phyloP scores from a whole-genome alignment of 306 rosid genomes.

The Fragaria iinumae region DNA sequence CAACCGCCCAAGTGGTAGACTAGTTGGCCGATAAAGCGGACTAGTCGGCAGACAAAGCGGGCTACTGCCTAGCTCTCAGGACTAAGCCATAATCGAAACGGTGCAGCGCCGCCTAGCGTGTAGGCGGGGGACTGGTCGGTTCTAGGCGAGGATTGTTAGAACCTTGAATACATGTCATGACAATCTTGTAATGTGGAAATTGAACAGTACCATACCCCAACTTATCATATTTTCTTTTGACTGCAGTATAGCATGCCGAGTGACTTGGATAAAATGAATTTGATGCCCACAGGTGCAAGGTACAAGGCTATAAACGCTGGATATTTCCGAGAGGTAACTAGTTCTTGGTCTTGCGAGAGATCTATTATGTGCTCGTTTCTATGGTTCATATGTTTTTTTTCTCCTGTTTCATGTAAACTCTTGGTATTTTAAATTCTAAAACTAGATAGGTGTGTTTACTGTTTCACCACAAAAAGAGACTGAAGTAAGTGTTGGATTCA shows the following conservation, averaged over 20 bases:
- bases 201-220: conserved; percentile 15
- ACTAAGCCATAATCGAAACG: no score
- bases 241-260: conserved; percentile 41
- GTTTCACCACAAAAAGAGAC: no score
- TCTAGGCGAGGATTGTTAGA: no score
- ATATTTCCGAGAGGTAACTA: conserved; percentile 41
- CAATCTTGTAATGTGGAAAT: conserved; percentile 6
- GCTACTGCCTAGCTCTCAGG: no score
- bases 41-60: no score
- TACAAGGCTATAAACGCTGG: conserved; percentile 78
- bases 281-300: conserved; percentile 48
- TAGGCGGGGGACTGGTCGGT: no score
- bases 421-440: no score
- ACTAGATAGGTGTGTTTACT: no score
- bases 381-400: not conserved
- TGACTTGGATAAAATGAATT: conserved; percentile 47
- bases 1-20: no score
- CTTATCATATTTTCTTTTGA: conserved; percentile 19
- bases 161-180: conserved; percentile 5
- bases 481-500: no score
- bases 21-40: no score
- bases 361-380: not conserved
- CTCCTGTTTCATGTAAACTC: not conserved
- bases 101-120: no score
- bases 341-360: not conserved